Conservation (phyloP, 1,139 yeast species). For the Hansenula anomala region DNA sequence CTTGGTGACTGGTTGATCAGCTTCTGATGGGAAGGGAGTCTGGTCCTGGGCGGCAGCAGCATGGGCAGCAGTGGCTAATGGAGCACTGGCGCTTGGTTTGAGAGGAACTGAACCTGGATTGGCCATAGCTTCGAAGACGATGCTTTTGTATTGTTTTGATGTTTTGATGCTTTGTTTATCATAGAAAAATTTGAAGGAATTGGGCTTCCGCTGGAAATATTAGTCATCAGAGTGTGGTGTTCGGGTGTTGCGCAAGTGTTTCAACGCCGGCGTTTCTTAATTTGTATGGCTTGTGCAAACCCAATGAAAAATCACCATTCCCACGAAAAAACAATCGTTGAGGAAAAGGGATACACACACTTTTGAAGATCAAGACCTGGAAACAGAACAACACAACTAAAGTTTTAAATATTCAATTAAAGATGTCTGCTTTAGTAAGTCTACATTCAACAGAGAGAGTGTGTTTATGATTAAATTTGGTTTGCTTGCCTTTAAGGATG, state of each 20-base stretch:
- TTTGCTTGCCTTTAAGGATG: too few species aligned
- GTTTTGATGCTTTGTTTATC: too few species aligned
- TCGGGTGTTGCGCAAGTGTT: background rate
- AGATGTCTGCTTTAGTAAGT: constrained; percentile 4
- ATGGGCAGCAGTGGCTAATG: too few species aligned
- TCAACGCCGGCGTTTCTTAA: too few species aligned
- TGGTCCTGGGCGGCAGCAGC: too few species aligned
- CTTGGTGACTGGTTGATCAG: constrained; percentile 2
- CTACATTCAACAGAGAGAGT: too few species aligned
- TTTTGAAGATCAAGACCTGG: background rate
- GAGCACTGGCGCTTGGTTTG: too few species aligned
- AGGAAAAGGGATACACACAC: background rate
- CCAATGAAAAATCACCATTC: constrained; percentile 2
- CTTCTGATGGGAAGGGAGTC: background rate
- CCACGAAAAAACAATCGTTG: background rate
- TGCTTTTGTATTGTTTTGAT: too few species aligned
- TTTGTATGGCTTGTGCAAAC: background rate
- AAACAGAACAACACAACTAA: too few species aligned
- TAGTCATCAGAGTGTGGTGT: too few species aligned
- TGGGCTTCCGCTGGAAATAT: background rate
- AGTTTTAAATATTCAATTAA: constrained; percentile 1
- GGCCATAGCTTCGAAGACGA: too few species aligned
- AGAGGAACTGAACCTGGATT: too few species aligned
- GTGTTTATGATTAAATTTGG: background rate
- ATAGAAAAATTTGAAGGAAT: background rate